phyloP scores from a whole-genome alignment of 2,329 filamentous ascomycete species.

The Calonectria honghensis region DNA sequence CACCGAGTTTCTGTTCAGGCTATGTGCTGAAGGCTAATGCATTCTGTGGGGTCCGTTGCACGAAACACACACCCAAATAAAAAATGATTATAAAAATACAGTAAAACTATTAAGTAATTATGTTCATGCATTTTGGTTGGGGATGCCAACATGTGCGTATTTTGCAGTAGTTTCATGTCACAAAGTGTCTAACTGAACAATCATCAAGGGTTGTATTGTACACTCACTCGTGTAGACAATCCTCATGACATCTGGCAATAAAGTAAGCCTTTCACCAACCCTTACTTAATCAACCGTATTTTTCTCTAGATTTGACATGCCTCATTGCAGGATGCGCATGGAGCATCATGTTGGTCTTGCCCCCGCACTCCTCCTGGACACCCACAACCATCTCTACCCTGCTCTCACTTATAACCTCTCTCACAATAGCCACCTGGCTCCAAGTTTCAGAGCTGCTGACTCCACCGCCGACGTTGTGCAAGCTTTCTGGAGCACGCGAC shows the following conservation, averaged over 20 bases:
- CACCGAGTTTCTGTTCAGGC: no score
- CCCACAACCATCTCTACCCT: not conserved
- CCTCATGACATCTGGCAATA: not conserved
- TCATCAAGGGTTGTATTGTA: not conserved
- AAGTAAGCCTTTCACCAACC: not conserved
- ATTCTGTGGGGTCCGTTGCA: no score
- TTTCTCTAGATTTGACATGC: not conserved
- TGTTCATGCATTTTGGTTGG: not conserved
- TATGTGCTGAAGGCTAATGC: no score
- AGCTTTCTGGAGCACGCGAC: not conserved
- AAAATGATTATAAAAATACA: no score
- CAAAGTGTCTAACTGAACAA: not conserved
- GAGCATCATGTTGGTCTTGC: not conserved
- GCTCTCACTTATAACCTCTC: not conserved
- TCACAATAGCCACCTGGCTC: not conserved
- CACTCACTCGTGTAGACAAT: not conserved
- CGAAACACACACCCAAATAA: no score
- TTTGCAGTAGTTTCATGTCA: not conserved
- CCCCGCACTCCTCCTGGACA: not conserved
- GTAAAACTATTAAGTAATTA: no score
- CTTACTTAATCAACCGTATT: not conserved
- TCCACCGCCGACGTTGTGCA: not conserved
- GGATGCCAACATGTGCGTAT: not conserved
- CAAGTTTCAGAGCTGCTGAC: not conserved
- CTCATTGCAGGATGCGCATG: not conserved